Conservation (phyloP, 1,284 basidiomycete species). For the Tylopilus sp. region DNA sequence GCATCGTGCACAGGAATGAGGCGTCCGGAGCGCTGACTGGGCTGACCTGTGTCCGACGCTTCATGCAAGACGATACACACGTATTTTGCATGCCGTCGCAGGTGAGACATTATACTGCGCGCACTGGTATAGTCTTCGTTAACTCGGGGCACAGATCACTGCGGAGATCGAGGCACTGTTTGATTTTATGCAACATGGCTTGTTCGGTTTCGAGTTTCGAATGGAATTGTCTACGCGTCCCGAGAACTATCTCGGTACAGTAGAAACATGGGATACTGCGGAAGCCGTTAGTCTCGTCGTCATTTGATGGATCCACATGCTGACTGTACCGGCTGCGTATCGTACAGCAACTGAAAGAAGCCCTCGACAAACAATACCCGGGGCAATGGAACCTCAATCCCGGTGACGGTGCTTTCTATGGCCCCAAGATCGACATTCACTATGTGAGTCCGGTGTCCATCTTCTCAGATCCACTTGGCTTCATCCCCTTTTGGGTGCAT, state of each 20-base stretch:
- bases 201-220: conserved; percentile 98
- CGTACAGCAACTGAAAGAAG: conserved; percentile 81
- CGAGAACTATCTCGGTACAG: conserved; percentile 92
- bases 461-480: conserved; percentile 10
- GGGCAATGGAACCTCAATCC: conserved; percentile 96
- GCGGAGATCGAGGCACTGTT: conserved; percentile 91
- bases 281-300: conserved; percentile 68
- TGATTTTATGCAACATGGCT: conserved; percentile 93
- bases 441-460: conserved; percentile 47
- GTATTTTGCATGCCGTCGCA: conserved; percentile 98
- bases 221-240: conserved; percentile 97
- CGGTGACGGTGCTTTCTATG: conserved; percentile 98
- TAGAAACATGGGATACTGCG: conserved; percentile 92
- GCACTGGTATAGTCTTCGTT: neutral
- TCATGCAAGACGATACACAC: conserved; percentile 98
- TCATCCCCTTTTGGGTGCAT: conserved; percentile 7
- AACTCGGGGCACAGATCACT: conserved; percentile 70
- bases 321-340: conserved; percentile 9
- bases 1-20: conserved; percentile 97
- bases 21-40: conserved; percentile 96
- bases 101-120: conserved; percentile 50
- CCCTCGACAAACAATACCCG: conserved; percentile 89
- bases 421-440: conserved; percentile 95
- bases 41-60: conserved; percentile 93
- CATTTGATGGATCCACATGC: conserved; percentile 5